phyloP scores from a whole-genome alignment of 345 rosid species.

The Eutrema heterophyllum region DNA sequence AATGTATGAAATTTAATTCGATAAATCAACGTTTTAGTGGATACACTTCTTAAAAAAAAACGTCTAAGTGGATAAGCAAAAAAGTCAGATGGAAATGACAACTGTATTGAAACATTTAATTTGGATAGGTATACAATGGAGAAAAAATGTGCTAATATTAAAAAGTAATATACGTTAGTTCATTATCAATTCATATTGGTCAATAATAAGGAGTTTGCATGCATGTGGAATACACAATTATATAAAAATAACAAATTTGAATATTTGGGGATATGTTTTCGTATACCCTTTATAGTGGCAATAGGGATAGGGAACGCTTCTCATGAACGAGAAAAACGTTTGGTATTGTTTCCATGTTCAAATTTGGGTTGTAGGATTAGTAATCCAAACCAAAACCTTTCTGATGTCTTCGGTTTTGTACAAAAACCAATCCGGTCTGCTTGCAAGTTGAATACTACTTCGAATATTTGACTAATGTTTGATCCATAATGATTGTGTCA shows the following conservation, averaged over 20 bases:
- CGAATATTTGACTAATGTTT: too few species aligned
- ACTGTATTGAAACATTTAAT: background rate
- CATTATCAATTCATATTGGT: background rate
- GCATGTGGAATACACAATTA: slow-evolving; percentile 3
- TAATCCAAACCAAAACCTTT: too few species aligned
- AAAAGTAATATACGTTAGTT: background rate
- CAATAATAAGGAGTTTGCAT: background rate
- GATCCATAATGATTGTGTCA: too few species aligned
- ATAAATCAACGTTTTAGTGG: background rate
- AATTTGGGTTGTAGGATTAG: too few species aligned
- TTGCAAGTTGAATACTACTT: too few species aligned
- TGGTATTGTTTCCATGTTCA: too few species aligned
- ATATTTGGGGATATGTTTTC: too few species aligned
- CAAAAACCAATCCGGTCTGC: too few species aligned
- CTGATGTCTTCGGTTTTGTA: too few species aligned
- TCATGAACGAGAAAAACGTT: too few species aligned
- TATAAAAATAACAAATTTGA: background rate
- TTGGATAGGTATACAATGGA: background rate
- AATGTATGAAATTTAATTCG: background rate
- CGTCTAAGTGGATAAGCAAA: background rate
- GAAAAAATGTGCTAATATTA: background rate
- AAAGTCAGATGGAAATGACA: background rate
- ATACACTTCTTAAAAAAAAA: background rate
- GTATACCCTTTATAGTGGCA: too few species aligned
- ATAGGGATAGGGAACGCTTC: too few species aligned